phyloP scores from a whole-genome alignment of 441 rosid genomes.

The Pelargonium myrrhifolium region DNA sequence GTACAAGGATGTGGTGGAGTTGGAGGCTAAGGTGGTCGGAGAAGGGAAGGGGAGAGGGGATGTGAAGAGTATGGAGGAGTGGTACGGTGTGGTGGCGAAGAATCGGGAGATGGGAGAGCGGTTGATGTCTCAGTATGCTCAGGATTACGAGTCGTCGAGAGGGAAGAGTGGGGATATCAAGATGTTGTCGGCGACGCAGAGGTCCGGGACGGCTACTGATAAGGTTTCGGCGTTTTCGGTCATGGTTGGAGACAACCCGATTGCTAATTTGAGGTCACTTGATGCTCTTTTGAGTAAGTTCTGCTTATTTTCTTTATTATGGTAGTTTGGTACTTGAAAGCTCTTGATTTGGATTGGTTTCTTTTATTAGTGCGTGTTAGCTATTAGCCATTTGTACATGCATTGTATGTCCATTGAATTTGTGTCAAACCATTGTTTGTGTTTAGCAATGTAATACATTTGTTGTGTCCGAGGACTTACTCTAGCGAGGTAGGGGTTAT shows the following conservation, averaged over 20 bases:
- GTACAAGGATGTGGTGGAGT: conserved; percentile 63
- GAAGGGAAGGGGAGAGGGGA: conserved; percentile 30
- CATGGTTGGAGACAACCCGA: conserved; percentile 76
- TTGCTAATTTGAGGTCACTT: conserved; percentile 85
- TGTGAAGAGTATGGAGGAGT: conserved; percentile 38
- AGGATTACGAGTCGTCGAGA: conserved; percentile 56
- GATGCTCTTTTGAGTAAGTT: conserved; percentile 78
- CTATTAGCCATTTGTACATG: too few relatives aligned
- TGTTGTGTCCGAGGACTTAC: too few relatives aligned
- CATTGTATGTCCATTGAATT: too few relatives aligned
- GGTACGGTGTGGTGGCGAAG: conserved; percentile 48
- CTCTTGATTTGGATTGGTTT: too few relatives aligned
- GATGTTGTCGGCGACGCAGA: conserved; percentile 70
- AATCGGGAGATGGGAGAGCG: conserved; percentile 78
- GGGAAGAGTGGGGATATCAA: conserved; percentile 79
- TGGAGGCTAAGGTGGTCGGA: conserved; percentile 66
- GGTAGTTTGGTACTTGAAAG: too few relatives aligned
- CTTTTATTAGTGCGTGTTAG: too few relatives aligned
- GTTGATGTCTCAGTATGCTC: conserved; percentile 63
- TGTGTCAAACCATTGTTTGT: too few relatives aligned
- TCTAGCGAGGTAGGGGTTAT: too few relatives aligned
- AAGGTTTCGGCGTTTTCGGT: conserved; percentile 83
- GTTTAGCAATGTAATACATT: too few relatives aligned
- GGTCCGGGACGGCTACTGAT: conserved; percentile 88
- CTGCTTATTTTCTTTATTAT: background rate